Evolutionary conservation across 2,329 filamentous ascomycete species (phyloP).

Genomic region (Dothideomycetidae sp.): DNA sequence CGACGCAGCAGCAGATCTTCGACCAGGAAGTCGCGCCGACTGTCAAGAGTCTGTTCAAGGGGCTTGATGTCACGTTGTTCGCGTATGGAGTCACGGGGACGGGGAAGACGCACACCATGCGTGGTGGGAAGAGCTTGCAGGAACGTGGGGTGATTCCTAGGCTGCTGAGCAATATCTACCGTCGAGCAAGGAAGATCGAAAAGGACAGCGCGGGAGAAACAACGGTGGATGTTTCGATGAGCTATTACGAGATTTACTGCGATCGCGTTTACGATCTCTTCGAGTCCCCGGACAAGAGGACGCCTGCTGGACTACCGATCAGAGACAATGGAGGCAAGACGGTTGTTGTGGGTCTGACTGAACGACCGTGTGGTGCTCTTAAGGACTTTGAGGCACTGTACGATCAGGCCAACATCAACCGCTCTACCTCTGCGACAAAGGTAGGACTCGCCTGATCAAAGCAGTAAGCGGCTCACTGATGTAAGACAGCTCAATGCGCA

Average conservation of each 20-base stretch:
- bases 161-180: conserved; percentile 71
- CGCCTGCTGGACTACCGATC: conserved; percentile 62
- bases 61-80: conserved; percentile 77
- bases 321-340: conserved; percentile 80
- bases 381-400: conserved; percentile 86
- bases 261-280: conserved; percentile 90
- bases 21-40: conserved; percentile 81
- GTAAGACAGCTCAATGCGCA: conserved; percentile 58
- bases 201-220: conserved; percentile 63
- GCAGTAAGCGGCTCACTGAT: conserved; percentile 1
- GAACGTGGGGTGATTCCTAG: conserved; percentile 81
- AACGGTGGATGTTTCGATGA: conserved; percentile 58
- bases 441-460: conserved; percentile 19
- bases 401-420: conserved; percentile 81
- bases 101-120: conserved; percentile 93
- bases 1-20: conserved; percentile 77
- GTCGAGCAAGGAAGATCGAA: conserved; percentile 67
- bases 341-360: conserved; percentile 70
- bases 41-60: conserved; percentile 81
- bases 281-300: conserved; percentile 75
- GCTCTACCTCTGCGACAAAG: conserved; percentile 80
- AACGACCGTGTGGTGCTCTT: conserved; percentile 65
- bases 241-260: conserved; percentile 95
- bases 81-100: conserved; percentile 89
- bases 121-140: conserved; percentile 70